Evolutionary conservation across 148 eudicot species (phyloP).

Genomic region (Dianthus caryophyllus): DNA sequence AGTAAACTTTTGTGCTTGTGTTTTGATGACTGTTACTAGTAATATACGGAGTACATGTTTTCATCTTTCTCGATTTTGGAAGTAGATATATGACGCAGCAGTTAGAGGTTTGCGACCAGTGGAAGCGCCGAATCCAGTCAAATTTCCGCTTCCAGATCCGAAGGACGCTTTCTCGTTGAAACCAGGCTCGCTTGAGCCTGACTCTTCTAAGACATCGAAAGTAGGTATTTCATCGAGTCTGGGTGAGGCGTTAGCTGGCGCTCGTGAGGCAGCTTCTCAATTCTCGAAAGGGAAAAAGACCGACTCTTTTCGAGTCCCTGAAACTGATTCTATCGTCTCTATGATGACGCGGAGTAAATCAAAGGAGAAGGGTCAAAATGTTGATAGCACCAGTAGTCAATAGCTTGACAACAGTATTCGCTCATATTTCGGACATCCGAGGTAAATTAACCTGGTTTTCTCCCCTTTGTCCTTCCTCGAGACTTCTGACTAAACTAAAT

Average conservation of each 20-base stretch:
- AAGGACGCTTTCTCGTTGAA: constrained; percentile 55
- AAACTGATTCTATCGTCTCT: constrained; percentile 34
- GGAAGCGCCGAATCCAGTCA: constrained; percentile 42
- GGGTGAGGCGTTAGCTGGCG: constrained; percentile 60
- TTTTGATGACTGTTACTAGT: background rate
- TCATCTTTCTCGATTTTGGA: background rate
- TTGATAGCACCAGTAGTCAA: constrained; percentile 1
- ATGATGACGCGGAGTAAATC: constrained; percentile 41
- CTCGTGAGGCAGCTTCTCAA: constrained; percentile 68
- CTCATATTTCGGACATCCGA: no score
- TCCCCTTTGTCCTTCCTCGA: no score
- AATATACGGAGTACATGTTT: constrained; percentile 1
- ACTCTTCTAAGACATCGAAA: constrained; percentile 28
- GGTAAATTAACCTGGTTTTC: no score
- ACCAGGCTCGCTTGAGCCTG: constrained; percentile 52
- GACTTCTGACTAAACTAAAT: no score
- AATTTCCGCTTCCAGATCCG: constrained; percentile 58
- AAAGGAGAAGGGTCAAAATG: constrained; percentile 19
- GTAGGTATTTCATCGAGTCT: constrained; percentile 49
- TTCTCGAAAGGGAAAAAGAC: constrained; percentile 37
- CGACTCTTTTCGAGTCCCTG: constrained; percentile 13
- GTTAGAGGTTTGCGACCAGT: constrained; percentile 51
- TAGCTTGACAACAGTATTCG: no score
- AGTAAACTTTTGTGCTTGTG: background rate
- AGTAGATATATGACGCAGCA: constrained; percentile 60